A percentile compares a stretch with the other conserved stretches of the same genome.
phyloP scores from a whole-genome alignment of 805 yeast genomes.

The Deakozyma indianensis region DNA sequence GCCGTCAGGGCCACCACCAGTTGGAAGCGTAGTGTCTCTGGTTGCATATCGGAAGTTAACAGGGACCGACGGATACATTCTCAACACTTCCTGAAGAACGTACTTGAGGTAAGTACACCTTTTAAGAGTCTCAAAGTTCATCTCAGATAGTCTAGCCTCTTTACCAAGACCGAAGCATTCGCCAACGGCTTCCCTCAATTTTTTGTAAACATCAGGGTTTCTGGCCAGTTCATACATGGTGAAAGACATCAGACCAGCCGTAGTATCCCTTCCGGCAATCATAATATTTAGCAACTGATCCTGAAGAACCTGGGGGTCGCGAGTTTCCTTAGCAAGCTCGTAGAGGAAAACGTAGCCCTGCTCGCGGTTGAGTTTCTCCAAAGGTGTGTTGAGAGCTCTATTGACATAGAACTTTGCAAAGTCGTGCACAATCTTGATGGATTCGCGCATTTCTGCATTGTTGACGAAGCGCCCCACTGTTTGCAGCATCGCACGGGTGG shows the following conservation, averaged over 20 bases:
- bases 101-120: slow-evolving; percentile 29
- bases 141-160: slow-evolving; percentile 10
- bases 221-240: slow-evolving; percentile 26
- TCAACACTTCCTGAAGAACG: slow-evolving; percentile 29
- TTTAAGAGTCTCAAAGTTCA: slow-evolving; percentile 28
- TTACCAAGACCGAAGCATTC: slow-evolving; percentile 13
- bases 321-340: slow-evolving; percentile 29
- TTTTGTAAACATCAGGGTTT: slow-evolving; percentile 23
- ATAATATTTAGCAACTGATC: slow-evolving; percentile 32
- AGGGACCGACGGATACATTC: slow-evolving; percentile 35
- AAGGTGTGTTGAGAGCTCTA: slow-evolving; percentile 10
- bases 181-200: slow-evolving; percentile 18
- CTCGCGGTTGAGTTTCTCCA: slow-evolving; percentile 22
- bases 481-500: slow-evolving; percentile 10
- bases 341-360: slow-evolving; percentile 28
- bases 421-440: slow-evolving; percentile 14
- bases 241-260: slow-evolving; percentile 30
- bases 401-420: slow-evolving; percentile 22
- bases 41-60: slow-evolving; percentile 28
- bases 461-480: slow-evolving; percentile 2
- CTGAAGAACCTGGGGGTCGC: slow-evolving; percentile 27
- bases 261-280: slow-evolving; percentile 35
- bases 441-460: slow-evolving; percentile 16
- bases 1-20: slow-evolving; percentile 31
- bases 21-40: slow-evolving; percentile 31